Evolutionary conservation across 2,329 filamentous ascomycete genomes (phyloP), one percentile per base, ranked within the genome.

Genomic region (Trichoderma sp.): DNA sequence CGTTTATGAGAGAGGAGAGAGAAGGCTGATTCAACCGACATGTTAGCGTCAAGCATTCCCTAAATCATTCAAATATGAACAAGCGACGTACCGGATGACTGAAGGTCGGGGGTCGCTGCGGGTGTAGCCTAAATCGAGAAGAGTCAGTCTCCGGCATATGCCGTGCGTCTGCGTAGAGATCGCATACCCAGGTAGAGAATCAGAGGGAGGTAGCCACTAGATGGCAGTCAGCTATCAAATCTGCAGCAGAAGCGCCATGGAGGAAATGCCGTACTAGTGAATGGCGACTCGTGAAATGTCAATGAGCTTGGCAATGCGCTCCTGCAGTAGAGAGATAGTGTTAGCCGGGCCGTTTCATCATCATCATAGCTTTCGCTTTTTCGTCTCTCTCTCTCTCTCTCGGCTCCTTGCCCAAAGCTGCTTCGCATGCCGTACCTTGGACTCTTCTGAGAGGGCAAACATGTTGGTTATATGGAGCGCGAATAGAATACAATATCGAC

Each of bases 231-330:
- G 81, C 72, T 70, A 61, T 10, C 5, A 24, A 21, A 21, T 11
- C 14, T 3, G 26, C 18, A 24, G 1, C 13, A 18, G 5, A 21
- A 56, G 24, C 30, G 3, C 21, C 18, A 51, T 14, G 0, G 1
- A 24, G 10, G 63, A 32, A 79, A 16, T 37, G 10, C 4, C 91
- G 74, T 88, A 96, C 93, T 98, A 99, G 85, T 99, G 96, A 78
- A 99, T 91, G 70, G 92, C 94, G 76, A 97, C 90, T 77, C 94
- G 90, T 71, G 94, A 96, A 80, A 97, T 85, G 82, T 98, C 96
- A 80, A 99, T 96, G 84, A 98, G 87, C 86, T 94, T 95, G 78
- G 92, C 90, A 83, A 99, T 97, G 86, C 96, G 94, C 90, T 99
- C 96, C 95, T 97, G 76, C 74, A 64, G 61, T 5, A 46, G 56